phyloP scores from a whole-genome alignment of 192 early-diverging fungal genomes.

The Pilaira anomala region DNA sequence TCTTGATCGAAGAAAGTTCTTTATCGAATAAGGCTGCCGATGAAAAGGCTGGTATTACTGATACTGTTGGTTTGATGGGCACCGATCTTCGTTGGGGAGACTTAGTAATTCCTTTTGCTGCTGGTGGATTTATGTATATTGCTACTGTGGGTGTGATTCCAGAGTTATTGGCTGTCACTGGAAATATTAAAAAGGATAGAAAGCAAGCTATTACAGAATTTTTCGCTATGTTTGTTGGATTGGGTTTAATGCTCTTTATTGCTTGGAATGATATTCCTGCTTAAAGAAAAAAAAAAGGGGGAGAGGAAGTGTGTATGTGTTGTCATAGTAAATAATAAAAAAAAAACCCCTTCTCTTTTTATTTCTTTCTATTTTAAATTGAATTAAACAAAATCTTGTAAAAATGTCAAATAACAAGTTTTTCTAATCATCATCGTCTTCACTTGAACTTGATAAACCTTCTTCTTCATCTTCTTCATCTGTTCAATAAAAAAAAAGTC shows the following conservation, averaged over 20 bases:
- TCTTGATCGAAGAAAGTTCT: slow-evolving; percentile 68
- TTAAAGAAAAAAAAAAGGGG: background rate
- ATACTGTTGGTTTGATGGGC: slow-evolving; percentile 43
- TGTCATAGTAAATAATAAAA: no score
- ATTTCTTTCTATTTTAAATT: background rate
- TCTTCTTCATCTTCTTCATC: slow-evolving; percentile 24
- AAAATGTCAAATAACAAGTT: background rate
- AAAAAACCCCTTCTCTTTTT: no score
- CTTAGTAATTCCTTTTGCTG: slow-evolving; percentile 84
- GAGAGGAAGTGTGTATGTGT: no score
- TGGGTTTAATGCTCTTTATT: slow-evolving; percentile 75
- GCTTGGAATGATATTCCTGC: slow-evolving; percentile 61
- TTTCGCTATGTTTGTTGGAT: slow-evolving; percentile 66
- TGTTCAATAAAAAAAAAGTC: background rate
- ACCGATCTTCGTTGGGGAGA: slow-evolving; percentile 67
- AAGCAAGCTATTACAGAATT: slow-evolving; percentile 57
- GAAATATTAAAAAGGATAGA: slow-evolving; percentile 51
- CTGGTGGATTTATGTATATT: slow-evolving; percentile 85
- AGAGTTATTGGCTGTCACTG: slow-evolving; percentile 66
- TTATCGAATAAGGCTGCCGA: background rate
- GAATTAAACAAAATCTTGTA: background rate
- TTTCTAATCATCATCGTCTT: slow-evolving; percentile 5
- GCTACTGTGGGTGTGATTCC: slow-evolving; percentile 84
- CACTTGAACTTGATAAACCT: slow-evolving; percentile 14
- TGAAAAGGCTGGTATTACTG: background rate